Evolutionary conservation across 768 basidiomycete genomes (phyloP).

Genomic region (Hortiboletus flavorubellus): DNA sequence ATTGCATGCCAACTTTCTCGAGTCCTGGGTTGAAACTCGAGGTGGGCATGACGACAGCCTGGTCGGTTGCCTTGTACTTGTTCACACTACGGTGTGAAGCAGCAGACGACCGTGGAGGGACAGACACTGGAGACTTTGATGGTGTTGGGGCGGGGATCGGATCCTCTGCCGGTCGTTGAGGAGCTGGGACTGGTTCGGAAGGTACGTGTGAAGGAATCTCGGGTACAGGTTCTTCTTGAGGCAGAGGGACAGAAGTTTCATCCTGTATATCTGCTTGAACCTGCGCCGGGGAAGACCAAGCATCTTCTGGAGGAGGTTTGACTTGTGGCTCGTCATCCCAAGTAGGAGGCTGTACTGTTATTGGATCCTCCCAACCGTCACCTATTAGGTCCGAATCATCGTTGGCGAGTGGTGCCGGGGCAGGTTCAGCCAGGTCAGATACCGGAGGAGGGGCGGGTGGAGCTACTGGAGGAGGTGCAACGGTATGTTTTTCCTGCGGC

Average conservation of each 20-base stretch:
- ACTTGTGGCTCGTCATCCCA: conserved; percentile 69
- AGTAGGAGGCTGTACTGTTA: conserved; percentile 59
- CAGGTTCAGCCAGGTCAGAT: conserved; percentile 22
- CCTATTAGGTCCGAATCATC: conserved; percentile 35
- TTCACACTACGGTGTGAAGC: conserved; percentile 54
- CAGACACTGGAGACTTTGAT: conserved; percentile 41
- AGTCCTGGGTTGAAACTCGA: conserved; percentile 53
- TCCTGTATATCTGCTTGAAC: conserved; percentile 20
- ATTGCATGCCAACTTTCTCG: conserved; percentile 88
- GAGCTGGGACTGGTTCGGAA: conserved; percentile 14
- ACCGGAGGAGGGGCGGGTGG: conserved; percentile 15
- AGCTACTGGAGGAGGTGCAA: conserved; percentile 33
- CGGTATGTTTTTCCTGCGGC: conserved; percentile 61
- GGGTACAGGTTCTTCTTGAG: conserved; percentile 34
- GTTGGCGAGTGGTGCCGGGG: conserved; percentile 29
- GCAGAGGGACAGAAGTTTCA: conserved; percentile 15
- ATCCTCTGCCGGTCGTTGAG: conserved; percentile 21
- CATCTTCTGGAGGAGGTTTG: conserved; percentile 32
- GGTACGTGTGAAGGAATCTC: conserved; percentile 18
- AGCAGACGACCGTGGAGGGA: conserved; percentile 50
- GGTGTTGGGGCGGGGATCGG: conserved; percentile 33
- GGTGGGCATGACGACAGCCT: conserved; percentile 78
- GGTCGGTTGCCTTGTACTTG: conserved; percentile 70
- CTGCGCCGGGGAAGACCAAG: conserved; percentile 33
- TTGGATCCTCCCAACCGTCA: conserved; percentile 69